Percentiles rank a stretch among this genome's conserved stretches.
phyloP scores from a whole-genome alignment of 805 yeast genomes.

The Yarrowia sp. region DNA sequence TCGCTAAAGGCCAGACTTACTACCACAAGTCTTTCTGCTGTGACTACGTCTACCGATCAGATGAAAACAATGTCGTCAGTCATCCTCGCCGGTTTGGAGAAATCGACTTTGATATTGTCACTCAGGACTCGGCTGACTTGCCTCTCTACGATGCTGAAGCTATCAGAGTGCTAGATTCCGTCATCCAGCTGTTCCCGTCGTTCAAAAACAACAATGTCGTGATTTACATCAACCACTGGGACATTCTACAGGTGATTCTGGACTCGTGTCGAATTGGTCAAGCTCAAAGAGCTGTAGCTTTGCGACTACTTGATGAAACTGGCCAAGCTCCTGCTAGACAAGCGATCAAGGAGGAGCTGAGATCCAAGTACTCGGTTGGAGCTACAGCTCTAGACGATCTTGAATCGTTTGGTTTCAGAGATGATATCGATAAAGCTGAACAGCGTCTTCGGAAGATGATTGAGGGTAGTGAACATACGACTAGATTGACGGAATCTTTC shows the following conservation, averaged over 20 bases:
- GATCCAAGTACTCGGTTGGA: slow-evolving; percentile 69
- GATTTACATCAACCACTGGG: slow-evolving; percentile 76
- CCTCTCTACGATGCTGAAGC: slow-evolving; percentile 83
- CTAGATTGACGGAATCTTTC: slow-evolving; percentile 61
- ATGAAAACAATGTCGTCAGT: slow-evolving; percentile 51
- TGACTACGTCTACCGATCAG: slow-evolving; percentile 78
- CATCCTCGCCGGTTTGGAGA: slow-evolving; percentile 80
- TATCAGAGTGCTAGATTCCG: slow-evolving; percentile 75
- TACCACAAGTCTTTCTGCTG: slow-evolving; percentile 64
- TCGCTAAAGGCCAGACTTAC: slow-evolving; percentile 62
- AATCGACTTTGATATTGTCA: slow-evolving; percentile 79
- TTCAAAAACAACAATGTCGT: slow-evolving; percentile 55
- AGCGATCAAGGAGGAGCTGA: slow-evolving; percentile 55
- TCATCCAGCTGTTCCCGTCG: slow-evolving; percentile 63
- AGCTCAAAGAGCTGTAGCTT: slow-evolving; percentile 67
- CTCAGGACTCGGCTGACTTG: slow-evolving; percentile 47
- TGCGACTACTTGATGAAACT: slow-evolving; percentile 69
- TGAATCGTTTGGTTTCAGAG: slow-evolving; percentile 72
- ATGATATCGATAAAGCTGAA: slow-evolving; percentile 63
- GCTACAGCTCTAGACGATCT: slow-evolving; percentile 80
- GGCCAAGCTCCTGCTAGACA: slow-evolving; percentile 66
- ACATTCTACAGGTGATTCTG: slow-evolving; percentile 68
- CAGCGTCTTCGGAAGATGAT: slow-evolving; percentile 63
- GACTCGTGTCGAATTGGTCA: slow-evolving; percentile 79
- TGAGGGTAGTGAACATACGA: slow-evolving; percentile 67